Evolutionary conservation across 352 stramenopile species (phyloP), one percentile per base, ranked within the genome.

Genomic region (Halophytophthora batemanensis): DNA sequence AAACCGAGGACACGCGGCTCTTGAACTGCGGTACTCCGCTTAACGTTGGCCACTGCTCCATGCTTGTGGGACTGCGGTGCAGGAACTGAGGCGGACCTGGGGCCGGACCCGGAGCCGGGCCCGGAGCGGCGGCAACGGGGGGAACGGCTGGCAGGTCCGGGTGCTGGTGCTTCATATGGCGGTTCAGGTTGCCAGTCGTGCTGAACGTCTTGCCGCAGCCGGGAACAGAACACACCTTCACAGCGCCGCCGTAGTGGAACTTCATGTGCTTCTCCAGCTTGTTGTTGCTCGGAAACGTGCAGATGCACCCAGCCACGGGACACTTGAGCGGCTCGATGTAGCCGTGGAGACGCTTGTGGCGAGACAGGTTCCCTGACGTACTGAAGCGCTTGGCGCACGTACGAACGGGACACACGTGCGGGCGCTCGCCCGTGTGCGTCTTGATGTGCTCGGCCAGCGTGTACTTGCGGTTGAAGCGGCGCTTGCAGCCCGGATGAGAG

Each of bases 161-260:
- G 33, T 61, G 53, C 39, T 61, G 53, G 45, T 61, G 53, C 53
- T 61, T 61, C 29, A 61, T 29, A 40, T 79, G 69, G 12, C 69
- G 66, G 33, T 74, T 74, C 11, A 79, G 53, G 48, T 79, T 79
- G 28, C 69, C 69, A n/a, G 62, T 70, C 12, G 69, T 79, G 55
- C 63, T 79, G 45, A 79, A 79, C 17, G 69, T 76, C 56, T 79
- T 79, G 56, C 67, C 69, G 46, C 69, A 79, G 6, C 53, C 51
- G 23, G 59, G 39, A 3, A 63, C 48, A 14, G 60, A 23, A 43
- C 68, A 77, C 35, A 65, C 64, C 15, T 77, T 66, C 15, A 71
- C 57, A 7, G 60, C 53, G 14, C 54, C 50, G 17, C 63, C 63
- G 28, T 60, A 64, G 47, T 71, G 63, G 29, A 56, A 68, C 50